phyloP scores from a whole-genome alignment of 768 basidiomycete species.

The Lentinula raphanica region DNA sequence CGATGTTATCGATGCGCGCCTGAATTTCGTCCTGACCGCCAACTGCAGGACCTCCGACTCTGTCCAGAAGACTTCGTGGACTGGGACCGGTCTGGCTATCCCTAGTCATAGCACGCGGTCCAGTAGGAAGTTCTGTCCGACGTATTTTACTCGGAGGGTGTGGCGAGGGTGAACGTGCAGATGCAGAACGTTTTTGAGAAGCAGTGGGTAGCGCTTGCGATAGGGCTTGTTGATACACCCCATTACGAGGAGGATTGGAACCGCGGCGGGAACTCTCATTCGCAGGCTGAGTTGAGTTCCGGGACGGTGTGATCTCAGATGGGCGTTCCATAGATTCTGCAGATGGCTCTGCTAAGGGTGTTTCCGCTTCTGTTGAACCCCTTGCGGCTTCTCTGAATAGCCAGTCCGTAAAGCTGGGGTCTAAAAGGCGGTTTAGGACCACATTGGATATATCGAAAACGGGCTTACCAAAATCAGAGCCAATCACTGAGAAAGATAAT shows the following conservation, averaged over 20 bases:
- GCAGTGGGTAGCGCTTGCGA: slow-evolving; percentile 53
- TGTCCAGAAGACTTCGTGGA: slow-evolving; percentile 70
- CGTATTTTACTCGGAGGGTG: slow-evolving; percentile 65
- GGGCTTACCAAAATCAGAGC: slow-evolving; percentile 69
- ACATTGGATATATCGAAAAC: background rate
- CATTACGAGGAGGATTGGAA: slow-evolving; percentile 45
- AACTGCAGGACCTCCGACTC: slow-evolving; percentile 60
- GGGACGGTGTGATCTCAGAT: slow-evolving; percentile 22
- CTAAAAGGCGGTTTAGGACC: slow-evolving; percentile 30
- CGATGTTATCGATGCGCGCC: slow-evolving; percentile 74
- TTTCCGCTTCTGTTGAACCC: slow-evolving; percentile 51
- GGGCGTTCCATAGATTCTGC: slow-evolving; percentile 19
- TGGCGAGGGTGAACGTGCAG: slow-evolving; percentile 64
- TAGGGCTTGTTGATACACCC: slow-evolving; percentile 72
- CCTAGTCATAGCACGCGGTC: slow-evolving; percentile 77
- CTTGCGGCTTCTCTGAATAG: slow-evolving; percentile 77
- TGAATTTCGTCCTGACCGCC: slow-evolving; percentile 63
- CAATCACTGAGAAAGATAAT: slow-evolving; percentile 48
- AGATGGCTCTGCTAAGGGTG: slow-evolving; percentile 28
- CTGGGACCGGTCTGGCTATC: slow-evolving; percentile 30
- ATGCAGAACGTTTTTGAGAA: slow-evolving; percentile 60
- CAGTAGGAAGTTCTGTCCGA: slow-evolving; percentile 74
- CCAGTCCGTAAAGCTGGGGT: slow-evolving; percentile 84
- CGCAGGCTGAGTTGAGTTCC: slow-evolving; percentile 27
- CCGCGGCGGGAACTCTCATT: slow-evolving; percentile 40